Conservation (phyloP, 2,329 filamentous ascomycete species). For the Alternaria sp. region DNA sequence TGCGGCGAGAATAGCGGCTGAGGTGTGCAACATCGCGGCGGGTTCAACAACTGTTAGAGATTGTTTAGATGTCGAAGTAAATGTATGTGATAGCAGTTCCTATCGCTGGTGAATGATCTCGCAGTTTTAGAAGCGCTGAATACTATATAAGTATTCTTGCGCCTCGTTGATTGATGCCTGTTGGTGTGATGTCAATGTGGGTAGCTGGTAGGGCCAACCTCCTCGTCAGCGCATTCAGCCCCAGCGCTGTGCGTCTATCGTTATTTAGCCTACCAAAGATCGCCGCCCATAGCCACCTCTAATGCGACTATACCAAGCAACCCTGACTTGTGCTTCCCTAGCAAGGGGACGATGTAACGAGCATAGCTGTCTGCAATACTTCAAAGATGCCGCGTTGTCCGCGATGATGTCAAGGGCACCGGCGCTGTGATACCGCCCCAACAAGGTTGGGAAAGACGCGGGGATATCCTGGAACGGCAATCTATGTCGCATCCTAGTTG, state of each 20-base stretch:
- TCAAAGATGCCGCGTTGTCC: slow-evolving; percentile 6
- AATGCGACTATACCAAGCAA: slow-evolving; percentile 9
- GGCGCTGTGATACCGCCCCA: background rate
- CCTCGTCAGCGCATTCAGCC: slow-evolving; percentile 22
- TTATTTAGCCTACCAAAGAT: slow-evolving; percentile 8
- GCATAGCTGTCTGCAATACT: background rate
- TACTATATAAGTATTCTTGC: slow-evolving; percentile 8
- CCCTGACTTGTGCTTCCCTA: slow-evolving; percentile 2
- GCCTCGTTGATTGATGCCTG: background rate
- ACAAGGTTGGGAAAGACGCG: background rate
- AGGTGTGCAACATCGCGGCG: slow-evolving; percentile 7
- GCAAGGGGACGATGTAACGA: slow-evolving; percentile 9
- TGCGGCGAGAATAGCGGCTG: slow-evolving; percentile 3
- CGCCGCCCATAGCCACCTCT: slow-evolving; percentile 6
- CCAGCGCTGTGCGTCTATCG: slow-evolving; percentile 17
- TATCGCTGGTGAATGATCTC: background rate
- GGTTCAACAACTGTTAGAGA: background rate
- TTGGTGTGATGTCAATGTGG: slow-evolving; percentile 11
- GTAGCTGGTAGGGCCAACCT: slow-evolving; percentile 10
- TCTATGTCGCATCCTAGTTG: background rate
- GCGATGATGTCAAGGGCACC: slow-evolving; percentile 15
- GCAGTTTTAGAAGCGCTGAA: background rate
- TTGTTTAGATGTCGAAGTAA: background rate
- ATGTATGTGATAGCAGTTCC: background rate
- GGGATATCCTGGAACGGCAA: background rate